These are phyloP conservation scores for Podila verticillata DNA, from an alignment of 192 early-diverging fungal genomes.

Conservation along the genomic window DNA sequence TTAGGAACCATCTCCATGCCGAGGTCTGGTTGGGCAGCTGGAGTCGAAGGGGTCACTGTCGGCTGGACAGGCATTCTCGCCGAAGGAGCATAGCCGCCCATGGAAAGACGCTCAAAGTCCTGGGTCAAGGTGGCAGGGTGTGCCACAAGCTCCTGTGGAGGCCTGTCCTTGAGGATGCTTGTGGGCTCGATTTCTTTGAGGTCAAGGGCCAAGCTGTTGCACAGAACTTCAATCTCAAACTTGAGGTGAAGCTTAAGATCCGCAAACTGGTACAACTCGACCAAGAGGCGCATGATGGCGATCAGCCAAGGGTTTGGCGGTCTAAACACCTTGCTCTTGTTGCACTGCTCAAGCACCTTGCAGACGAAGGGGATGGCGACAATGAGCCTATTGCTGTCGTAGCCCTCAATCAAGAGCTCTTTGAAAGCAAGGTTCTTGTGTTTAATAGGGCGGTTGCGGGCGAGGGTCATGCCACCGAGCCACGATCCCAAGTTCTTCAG, in stretches of 20 bases:
- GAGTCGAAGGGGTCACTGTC: slow-evolving; percentile 1
- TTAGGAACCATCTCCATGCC: slow-evolving; percentile 59
- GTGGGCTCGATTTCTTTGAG: slow-evolving; percentile 82
- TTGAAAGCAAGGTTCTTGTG: slow-evolving; percentile 97
- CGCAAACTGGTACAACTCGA: slow-evolving; percentile 93
- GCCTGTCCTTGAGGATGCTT: slow-evolving; percentile 70
- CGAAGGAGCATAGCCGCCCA: slow-evolving; percentile 36
- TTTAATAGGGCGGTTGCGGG: slow-evolving; percentile 94
- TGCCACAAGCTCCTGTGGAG: slow-evolving; percentile 52
- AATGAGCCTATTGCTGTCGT: slow-evolving; percentile 84
- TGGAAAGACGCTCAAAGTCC: slow-evolving; percentile 53
- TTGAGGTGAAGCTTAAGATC: slow-evolving; percentile 95
- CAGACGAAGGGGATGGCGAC: slow-evolving; percentile 99
- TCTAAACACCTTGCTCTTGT: slow-evolving; percentile 86
- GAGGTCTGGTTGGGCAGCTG: slow-evolving; percentile 18
- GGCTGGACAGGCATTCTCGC: slow-evolving; percentile 39
- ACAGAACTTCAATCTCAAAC: slow-evolving; percentile 98
- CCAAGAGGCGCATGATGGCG: slow-evolving; percentile 90
- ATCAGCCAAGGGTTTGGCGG: slow-evolving; percentile 99
- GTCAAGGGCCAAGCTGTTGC: slow-evolving; percentile 88
- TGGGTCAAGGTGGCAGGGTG: slow-evolving; percentile 35
- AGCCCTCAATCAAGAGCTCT: slow-evolving; percentile 93
- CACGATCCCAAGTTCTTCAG: slow-evolving; percentile 98
- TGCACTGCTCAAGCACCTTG: slow-evolving; percentile 93
- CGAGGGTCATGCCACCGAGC: slow-evolving; percentile 97